Conservation (phyloP, 305 asterid genomes). For the Euphrasia arctica region DNA sequence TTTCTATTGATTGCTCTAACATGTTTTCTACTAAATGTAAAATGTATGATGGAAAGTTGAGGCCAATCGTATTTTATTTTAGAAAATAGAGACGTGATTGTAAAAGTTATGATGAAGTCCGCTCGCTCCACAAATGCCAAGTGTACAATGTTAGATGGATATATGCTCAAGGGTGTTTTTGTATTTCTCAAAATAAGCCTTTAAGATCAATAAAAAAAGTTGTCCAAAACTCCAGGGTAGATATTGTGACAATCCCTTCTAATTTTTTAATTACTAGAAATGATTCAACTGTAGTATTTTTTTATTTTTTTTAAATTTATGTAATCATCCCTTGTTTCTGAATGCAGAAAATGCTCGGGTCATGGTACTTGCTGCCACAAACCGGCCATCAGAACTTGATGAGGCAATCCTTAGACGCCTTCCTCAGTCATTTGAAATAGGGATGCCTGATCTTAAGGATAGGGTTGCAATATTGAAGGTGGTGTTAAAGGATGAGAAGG, state of each 20-base stretch:
- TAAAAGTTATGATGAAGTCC: too few species aligned
- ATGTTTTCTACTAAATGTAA: background rate
- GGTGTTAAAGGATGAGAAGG: constrained; percentile 70
- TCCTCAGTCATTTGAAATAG: constrained; percentile 94
- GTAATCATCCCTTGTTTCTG: background rate
- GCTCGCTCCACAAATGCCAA: too few species aligned
- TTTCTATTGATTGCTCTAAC: background rate
- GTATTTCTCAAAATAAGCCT: too few species aligned
- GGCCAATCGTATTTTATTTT: too few species aligned
- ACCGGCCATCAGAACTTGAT: constrained; percentile 97
- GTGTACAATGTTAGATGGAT: too few species aligned
- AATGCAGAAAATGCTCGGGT: constrained; percentile 73
- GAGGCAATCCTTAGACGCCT: constrained; percentile 95
- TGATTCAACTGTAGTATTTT: background rate
- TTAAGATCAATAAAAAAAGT: too few species aligned
- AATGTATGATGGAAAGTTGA: too few species aligned
- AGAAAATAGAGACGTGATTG: too few species aligned
- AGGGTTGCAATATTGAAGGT: constrained; percentile 82
- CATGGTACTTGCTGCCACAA: constrained; percentile 97
- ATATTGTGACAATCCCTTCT: background rate
- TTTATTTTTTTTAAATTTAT: too few species aligned
- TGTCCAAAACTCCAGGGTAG: too few species aligned
- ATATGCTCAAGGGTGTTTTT: too few species aligned
- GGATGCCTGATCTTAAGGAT: constrained; percentile 62
- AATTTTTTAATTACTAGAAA: background rate